Evolutionary conservation across 192 early-diverging fungal species (phyloP).

Genomic region (Backusella tuberculispora): DNA sequence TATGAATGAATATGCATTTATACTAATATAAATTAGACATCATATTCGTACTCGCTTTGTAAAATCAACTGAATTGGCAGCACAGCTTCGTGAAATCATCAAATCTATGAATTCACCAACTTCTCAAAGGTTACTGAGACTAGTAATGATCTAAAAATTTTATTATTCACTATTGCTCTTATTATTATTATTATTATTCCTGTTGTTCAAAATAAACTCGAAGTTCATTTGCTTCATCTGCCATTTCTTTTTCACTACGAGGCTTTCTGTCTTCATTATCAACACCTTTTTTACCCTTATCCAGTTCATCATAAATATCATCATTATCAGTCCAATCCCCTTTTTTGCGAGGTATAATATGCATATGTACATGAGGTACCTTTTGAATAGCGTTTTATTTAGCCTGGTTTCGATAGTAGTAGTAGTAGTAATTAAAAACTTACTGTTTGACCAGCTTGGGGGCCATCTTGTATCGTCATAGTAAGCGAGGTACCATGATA

Average conservation of each 20-base stretch:
- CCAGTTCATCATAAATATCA: constrained; percentile 83
- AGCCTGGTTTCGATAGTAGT: neutral
- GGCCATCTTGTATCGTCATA: constrained; percentile 63
- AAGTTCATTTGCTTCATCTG: constrained; percentile 57
- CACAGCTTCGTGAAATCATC: constrained; percentile 41
- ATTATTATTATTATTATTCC: constrained; percentile 20
- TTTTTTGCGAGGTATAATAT: constrained; percentile 81
- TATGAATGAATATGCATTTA: neutral
- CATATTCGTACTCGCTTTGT: constrained; percentile 51
- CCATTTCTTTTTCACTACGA: constrained; percentile 83
- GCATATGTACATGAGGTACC: constrained; percentile 91
- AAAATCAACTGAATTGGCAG: constrained; percentile 46
- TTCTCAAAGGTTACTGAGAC: constrained; percentile 39
- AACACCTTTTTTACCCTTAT: constrained; percentile 49
- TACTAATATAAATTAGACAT: constrained; percentile 31
- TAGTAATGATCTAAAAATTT: constrained; percentile 28
- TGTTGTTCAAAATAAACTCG: constrained; percentile 29
- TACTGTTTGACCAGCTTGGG: constrained; percentile 43
- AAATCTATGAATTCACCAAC: constrained; percentile 39
- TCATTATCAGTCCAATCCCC: constrained; percentile 89
- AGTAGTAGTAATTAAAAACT: neutral
- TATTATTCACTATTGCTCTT: neutral
- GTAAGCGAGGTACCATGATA: constrained; percentile 76
- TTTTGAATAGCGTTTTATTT: constrained; percentile 50
- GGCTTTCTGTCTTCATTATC: constrained; percentile 77